Conservation (phyloP, 768 basidiomycete genomes). For the Panaeolus cyanescens region DNA sequence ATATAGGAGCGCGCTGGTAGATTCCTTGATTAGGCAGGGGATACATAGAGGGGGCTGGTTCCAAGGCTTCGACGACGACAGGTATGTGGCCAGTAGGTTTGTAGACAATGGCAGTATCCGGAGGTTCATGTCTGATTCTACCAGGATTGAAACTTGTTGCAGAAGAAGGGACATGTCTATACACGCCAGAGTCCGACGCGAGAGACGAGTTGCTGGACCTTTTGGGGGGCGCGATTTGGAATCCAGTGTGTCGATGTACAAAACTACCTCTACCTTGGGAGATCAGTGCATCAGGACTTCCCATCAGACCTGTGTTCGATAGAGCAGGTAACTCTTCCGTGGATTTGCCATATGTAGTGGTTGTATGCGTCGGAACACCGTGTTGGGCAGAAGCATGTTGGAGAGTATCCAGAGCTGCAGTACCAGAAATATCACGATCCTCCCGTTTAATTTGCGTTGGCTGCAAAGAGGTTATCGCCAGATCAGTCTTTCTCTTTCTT, state of each 20-base stretch:
- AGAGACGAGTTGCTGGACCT: slow-evolving; percentile 11
- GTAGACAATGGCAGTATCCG: neutral
- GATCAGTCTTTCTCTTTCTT: neutral
- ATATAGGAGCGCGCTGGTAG: slow-evolving; percentile 13
- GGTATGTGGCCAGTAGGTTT: neutral
- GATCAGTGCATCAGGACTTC: neutral
- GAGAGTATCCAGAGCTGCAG: neutral
- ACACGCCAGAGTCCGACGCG: neutral
- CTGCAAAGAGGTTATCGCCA: neutral
- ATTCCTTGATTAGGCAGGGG: neutral
- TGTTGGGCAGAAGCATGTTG: neutral
- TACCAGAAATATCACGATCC: neutral
- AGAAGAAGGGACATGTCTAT: neutral
- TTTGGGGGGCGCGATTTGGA: slow-evolving; percentile 12
- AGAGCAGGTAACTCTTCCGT: neutral
- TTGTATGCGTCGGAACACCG: neutral
- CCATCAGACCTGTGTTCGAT: neutral
- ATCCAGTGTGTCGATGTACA: slow-evolving; percentile 1
- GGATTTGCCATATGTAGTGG: neutral
- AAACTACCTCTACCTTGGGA: neutral
- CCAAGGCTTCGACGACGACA: neutral
- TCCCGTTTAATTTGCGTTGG: neutral
- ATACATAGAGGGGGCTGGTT: neutral
- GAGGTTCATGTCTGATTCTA: neutral
- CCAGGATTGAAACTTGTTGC: neutral